Evolutionary conservation across 2,329 filamentous ascomycete species (phyloP), one percentile per base, ranked within the genome.

Genomic region (Cladosporium sp.): DNA sequence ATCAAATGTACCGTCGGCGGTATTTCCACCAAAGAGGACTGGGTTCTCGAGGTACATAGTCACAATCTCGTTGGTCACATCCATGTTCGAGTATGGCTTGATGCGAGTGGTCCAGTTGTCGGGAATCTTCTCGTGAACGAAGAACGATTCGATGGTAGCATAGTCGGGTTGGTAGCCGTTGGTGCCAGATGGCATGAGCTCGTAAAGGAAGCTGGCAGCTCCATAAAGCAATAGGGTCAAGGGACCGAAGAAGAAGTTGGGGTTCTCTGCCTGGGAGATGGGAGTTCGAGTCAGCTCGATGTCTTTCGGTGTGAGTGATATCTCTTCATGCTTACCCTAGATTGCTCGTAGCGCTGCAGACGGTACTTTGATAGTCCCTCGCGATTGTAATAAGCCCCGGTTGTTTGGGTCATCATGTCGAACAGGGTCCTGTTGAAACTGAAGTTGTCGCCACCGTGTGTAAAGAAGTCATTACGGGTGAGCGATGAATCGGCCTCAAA

Each of bases 201-300:
- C 76, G 72, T 81, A 82, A 14, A 82, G 67, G 74, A 82, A 81
- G 49, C 75, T 77, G 2, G 80, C 76, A 23, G 79, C 79, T 39
- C 79, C 79, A 67, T 76, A 80, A 18, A 80, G 73, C 6, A 82
- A 72, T 4, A 81, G 69, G 13, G 73, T 70, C 16, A 77, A 67
- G 1, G 79, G 79, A n/a, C 79, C 78, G 57, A 80, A 81, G 72
- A 71, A 80, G 73, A 81, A 81, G 66, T 80, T 79, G 2, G 72
- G 69, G 66, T 80, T 81, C 56, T 78, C 71, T 16, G 70, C 70
- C 39, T 46, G 10, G 6, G 16, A 8, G 5, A 8, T 2, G 6
- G 13, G 21, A 13, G 1, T 2, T 21, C 8, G 18, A 18, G 39
- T 43, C 39, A 43, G 39, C 8, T 7, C 2, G 16, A 14, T n/a